Conservation (phyloP, 371 early-diverging fungal genomes). For the Rhizomucor pusillus region DNA sequence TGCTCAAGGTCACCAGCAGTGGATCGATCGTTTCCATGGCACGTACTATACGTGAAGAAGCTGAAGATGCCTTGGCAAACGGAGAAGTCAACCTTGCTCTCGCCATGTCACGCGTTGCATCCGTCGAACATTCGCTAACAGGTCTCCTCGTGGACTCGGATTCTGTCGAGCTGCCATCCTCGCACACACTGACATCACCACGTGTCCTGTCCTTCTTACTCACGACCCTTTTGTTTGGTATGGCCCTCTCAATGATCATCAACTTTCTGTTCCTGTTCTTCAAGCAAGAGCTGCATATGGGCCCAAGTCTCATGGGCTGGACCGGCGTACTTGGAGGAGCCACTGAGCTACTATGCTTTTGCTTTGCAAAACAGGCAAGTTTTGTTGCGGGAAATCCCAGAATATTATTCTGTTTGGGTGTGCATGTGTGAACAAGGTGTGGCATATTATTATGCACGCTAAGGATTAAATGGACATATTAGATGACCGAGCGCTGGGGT, state of each 20-base stretch:
- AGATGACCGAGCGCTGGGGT: constrained; percentile 40
- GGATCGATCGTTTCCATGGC: constrained; percentile 14
- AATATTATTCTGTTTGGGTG: too few species aligned
- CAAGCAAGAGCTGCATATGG: constrained; percentile 26
- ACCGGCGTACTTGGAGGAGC: constrained; percentile 38
- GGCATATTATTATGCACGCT: neutral
- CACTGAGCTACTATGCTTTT: constrained; percentile 38
- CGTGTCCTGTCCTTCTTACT: constrained; percentile 23
- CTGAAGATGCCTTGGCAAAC: constrained; percentile 28
- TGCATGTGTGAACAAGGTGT: neutral
- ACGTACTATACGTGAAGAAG: constrained; percentile 31
- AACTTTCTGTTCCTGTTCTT: constrained; percentile 37
- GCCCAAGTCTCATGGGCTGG: constrained; percentile 30
- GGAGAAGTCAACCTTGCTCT: constrained; percentile 27
- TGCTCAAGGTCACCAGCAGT: constrained; percentile 22
- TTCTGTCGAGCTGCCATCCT: constrained; percentile 1
- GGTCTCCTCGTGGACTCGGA: constrained; percentile 7
- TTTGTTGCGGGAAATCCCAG: too few species aligned
- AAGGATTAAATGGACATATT: neutral
- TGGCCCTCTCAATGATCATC: constrained; percentile 34
- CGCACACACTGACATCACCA: constrained; percentile 5
- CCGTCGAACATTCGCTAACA: constrained; percentile 25
- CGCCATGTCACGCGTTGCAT: constrained; percentile 32
- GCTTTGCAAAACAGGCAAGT: constrained; percentile 27
- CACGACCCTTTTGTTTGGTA: constrained; percentile 29